phyloP scores from a whole-genome alignment of 176 grass and related monocot genomes.

The Rhynchospora pubera region DNA sequence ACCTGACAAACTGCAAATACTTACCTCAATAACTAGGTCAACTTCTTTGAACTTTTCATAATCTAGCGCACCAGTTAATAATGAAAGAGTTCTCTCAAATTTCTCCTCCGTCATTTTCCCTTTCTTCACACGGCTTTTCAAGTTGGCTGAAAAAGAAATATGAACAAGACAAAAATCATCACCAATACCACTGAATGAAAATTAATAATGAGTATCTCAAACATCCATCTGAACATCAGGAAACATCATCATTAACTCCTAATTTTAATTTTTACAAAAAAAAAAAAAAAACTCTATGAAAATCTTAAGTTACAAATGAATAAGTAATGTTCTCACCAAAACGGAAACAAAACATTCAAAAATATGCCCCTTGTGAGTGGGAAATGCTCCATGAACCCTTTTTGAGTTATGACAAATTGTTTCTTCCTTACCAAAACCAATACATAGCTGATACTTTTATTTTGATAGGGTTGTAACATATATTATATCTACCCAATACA shows the following conservation, averaged over 20 bases:
- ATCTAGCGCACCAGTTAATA: slow-evolving; percentile 66
- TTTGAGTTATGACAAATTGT: neutral
- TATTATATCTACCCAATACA: neutral
- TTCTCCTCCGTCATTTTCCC: slow-evolving; percentile 82
- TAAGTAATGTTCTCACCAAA: no score
- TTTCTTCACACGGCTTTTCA: slow-evolving; percentile 68
- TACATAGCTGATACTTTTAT: neutral
- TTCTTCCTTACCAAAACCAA: neutral
- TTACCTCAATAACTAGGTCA: slow-evolving; percentile 88
- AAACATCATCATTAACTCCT: neutral
- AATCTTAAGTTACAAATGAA: neutral
- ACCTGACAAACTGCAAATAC: neutral
- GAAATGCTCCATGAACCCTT: neutral
- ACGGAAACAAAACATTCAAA: neutral
- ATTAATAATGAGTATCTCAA: neutral
- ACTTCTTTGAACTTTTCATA: slow-evolving; percentile 78
- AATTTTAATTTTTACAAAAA: neutral
- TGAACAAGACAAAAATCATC: slow-evolving; percentile 18
- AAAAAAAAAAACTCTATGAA: neutral
- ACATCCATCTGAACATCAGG: neutral
- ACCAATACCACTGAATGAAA: neutral
- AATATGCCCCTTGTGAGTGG: neutral
- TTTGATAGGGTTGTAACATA: neutral
- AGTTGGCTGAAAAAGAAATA: slow-evolving; percentile 43
- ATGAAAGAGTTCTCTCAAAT: slow-evolving; percentile 64